Conservation (phyloP, 108 stramenopile species). For the Skeletonema costatum region DNA sequence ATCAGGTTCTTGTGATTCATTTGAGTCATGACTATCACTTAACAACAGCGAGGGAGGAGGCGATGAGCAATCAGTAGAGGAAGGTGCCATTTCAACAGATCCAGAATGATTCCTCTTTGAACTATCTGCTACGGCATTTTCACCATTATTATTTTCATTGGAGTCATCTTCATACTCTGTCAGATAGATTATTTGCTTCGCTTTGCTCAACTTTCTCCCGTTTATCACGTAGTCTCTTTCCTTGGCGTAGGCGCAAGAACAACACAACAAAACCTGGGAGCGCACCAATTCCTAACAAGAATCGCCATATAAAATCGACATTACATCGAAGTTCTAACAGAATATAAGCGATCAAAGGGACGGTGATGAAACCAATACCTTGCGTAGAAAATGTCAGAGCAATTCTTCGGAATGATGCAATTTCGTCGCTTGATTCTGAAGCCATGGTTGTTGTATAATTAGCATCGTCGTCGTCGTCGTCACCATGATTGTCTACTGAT, state of each 20-base stretch:
- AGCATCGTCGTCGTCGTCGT: not conserved
- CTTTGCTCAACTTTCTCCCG: not conserved
- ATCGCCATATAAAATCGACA: constrained; percentile 41
- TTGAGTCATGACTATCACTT: not conserved
- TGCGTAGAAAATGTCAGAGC: constrained; percentile 71
- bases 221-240: not conserved
- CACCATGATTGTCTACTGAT: not conserved
- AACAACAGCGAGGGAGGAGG: not conserved
- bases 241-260: constrained; percentile 29
- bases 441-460: not conserved
- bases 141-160: not conserved
- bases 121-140: not conserved
- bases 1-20: constrained; percentile 5
- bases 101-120: not conserved
- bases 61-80: not conserved
- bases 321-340: constrained; percentile 28
- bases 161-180: not conserved
- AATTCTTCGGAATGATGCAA: constrained; percentile 38
- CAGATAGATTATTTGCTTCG: not conserved
- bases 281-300: constrained; percentile 45
- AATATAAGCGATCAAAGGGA: constrained; percentile 44
- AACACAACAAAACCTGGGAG: constrained; percentile 51
- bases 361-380: constrained; percentile 60
- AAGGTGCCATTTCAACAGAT: constrained; percentile 1
- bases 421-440: constrained; percentile 3